Conservation (phyloP, 805 yeast species). For the Debaryomyces prosopidis region DNA sequence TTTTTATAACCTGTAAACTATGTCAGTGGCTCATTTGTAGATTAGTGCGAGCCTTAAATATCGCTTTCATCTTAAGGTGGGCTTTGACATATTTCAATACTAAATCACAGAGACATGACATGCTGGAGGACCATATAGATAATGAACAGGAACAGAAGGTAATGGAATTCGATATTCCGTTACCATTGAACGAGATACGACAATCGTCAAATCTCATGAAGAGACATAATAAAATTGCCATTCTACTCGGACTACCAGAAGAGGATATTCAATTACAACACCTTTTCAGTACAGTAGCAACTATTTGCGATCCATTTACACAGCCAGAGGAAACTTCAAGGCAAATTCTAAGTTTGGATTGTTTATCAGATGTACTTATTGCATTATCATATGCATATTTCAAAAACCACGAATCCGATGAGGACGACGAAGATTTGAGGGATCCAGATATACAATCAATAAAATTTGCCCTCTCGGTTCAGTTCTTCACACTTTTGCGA, state of each 20-base stretch:
- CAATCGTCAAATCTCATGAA: slow-evolving; percentile 10
- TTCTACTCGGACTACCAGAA: slow-evolving; percentile 13
- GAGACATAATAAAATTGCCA: slow-evolving; percentile 14
- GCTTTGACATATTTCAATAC: no score
- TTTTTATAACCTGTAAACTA: no score
- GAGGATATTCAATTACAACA: slow-evolving; percentile 13
- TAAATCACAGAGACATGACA: slow-evolving; percentile 16
- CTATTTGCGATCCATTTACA: slow-evolving; percentile 61
- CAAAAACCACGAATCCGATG: slow-evolving; percentile 3
- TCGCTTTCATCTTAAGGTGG: no score
- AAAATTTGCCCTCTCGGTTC: slow-evolving; percentile 35
- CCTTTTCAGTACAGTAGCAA: slow-evolving; percentile 18
- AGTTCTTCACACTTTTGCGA: slow-evolving; percentile 38
- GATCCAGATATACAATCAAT: slow-evolving; percentile 24
- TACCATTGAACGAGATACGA: slow-evolving; percentile 10
- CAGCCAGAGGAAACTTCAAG: slow-evolving; percentile 65
- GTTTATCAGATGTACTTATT: slow-evolving; percentile 52
- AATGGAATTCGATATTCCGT: slow-evolving; percentile 15
- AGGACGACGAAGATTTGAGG: slow-evolving; percentile 4
- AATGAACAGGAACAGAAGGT: slow-evolving; percentile 12
- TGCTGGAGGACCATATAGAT: slow-evolving; percentile 16
- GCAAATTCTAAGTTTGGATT: slow-evolving; percentile 53
- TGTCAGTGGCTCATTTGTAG: no score
- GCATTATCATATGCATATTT: slow-evolving; percentile 32
- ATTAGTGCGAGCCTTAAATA: no score